These are phyloP conservation scores for Gyromitra esculenta DNA, from an alignment of 2,329 filamentous ascomycete species.

Conservation along the genomic window DNA sequence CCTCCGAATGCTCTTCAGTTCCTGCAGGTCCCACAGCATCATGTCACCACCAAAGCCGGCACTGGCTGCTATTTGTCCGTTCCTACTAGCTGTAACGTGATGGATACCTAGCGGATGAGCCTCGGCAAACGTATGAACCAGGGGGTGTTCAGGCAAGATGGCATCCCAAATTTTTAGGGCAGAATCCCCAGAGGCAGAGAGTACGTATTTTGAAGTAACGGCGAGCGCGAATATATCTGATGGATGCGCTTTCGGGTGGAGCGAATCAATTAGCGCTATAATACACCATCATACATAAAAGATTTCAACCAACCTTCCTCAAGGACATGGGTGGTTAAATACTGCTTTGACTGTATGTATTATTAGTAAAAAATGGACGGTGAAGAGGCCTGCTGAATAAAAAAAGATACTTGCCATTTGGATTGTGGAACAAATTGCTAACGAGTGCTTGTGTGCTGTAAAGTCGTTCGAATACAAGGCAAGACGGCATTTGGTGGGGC, in stretches of 20 bases:
- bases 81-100: conserved; percentile 78
- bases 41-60: conserved; percentile 90
- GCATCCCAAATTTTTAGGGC: conserved; percentile 83
- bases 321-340: conserved; percentile 89
- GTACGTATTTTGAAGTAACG: conserved; percentile 74
- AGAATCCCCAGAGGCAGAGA: conserved; percentile 87
- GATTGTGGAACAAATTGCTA: neutral
- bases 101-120: conserved; percentile 92
- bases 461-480: neutral
- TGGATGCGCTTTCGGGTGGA: conserved; percentile 71
- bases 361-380: conserved; percentile 24
- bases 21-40: conserved; percentile 77
- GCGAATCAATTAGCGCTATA: conserved; percentile 40
- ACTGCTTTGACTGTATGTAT: conserved; percentile 86
- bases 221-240: conserved; percentile 87
- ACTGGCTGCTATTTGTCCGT: conserved; percentile 75
- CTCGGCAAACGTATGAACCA: conserved; percentile 79
- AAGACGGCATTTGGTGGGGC: neutral
- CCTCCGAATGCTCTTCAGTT: conserved; percentile 68
- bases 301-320: conserved; percentile 73
- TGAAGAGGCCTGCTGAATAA: neutral
- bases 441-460: neutral
- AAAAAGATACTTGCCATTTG: conserved; percentile 23
- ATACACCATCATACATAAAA: conserved; percentile 9
- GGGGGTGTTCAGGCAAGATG: conserved; percentile 74